A percentile compares a stretch with the other conserved stretches of the same genome.
These are phyloP conservation scores for Nakaseomyces sp. DNA, from an alignment of 1,139 yeast species.

Conservation along the genomic window DNA sequence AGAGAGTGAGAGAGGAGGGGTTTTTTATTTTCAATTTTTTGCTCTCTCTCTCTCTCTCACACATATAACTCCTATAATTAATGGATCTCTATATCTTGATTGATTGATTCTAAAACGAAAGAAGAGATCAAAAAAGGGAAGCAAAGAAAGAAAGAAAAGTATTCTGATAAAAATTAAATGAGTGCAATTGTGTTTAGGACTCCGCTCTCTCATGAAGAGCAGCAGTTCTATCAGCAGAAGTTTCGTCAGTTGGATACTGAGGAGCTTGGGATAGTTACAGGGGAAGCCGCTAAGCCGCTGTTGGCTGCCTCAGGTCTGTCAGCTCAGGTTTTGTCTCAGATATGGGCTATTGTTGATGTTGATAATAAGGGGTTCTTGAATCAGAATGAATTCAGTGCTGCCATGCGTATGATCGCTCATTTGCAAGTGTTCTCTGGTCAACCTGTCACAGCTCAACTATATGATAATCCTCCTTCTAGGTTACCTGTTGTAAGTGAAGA, in stretches of 20 bases:
- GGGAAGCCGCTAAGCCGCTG: constrained; percentile 78
- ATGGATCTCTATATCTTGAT: too few relatives aligned
- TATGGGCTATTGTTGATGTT: constrained; percentile 88
- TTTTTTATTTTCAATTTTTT: too few relatives aligned
- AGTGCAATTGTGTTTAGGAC: constrained; percentile 27
- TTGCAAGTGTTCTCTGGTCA: constrained; percentile 43
- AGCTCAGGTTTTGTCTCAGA: constrained; percentile 70
- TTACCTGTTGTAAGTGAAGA: constrained; percentile 40
- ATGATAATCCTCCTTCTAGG: constrained; percentile 21
- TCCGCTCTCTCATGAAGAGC: constrained; percentile 70
- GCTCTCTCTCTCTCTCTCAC: too few relatives aligned
- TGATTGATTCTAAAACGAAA: too few relatives aligned
- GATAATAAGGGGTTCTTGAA: constrained; percentile 79
- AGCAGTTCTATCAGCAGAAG: constrained; percentile 58
- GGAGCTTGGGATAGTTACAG: constrained; percentile 74
- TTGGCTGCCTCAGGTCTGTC: constrained; percentile 83
- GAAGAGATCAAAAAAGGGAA: too few relatives aligned
- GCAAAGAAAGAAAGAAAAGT: too few relatives aligned
- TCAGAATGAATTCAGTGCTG: constrained; percentile 72
- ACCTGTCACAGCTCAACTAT: constrained; percentile 21
- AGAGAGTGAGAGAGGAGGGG: too few relatives aligned
- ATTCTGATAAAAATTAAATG: constrained; percentile 14
- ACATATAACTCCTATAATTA: too few relatives aligned
- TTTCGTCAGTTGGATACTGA: constrained; percentile 77
- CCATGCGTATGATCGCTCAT: constrained; percentile 84